These are phyloP conservation scores for Syzygium malaccense DNA, from an alignment of 441 rosid genomes.

Conservation along the genomic window DNA sequence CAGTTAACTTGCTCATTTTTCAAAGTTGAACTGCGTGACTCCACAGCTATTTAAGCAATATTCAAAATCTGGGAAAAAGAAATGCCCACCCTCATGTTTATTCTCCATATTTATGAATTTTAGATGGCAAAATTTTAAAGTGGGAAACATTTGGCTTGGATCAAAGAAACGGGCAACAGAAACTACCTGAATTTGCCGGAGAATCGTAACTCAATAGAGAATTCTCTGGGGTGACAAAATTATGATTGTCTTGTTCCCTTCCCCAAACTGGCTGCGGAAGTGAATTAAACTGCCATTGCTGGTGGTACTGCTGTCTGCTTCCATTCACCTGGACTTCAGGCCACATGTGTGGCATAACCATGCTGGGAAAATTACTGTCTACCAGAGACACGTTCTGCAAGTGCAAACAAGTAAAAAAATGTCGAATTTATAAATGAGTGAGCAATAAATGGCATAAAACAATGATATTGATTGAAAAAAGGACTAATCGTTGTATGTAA, in stretches of 20 bases:
- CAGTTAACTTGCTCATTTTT: background rate
- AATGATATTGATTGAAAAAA: background rate
- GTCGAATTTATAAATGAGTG: background rate
- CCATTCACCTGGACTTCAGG: slow-evolving; percentile 42
- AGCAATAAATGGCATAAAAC: background rate
- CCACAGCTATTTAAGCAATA: background rate
- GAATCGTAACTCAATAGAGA: slow-evolving; percentile 53
- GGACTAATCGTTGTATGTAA: background rate
- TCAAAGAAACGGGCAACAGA: background rate
- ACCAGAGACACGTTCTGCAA: slow-evolving; percentile 52
- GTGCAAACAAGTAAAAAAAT: background rate
- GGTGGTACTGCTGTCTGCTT: slow-evolving; percentile 57
- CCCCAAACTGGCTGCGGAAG: slow-evolving; percentile 57
- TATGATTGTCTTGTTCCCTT: slow-evolving; percentile 49
- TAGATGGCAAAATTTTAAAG: background rate
- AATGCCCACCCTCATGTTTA: background rate
- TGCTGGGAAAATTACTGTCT: slow-evolving; percentile 46
- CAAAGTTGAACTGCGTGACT: background rate
- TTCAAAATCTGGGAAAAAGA: background rate
- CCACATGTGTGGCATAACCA: slow-evolving; percentile 58
- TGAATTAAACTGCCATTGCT: slow-evolving; percentile 49
- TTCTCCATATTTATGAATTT: background rate
- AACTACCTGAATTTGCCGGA: slow-evolving; percentile 52
- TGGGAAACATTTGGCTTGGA: background rate
- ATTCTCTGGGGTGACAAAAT: slow-evolving; percentile 51